Base-by-base conservation (phyloP, 2,329 filamentous ascomycete species). In the Periconia macrospinosa region DNA sequence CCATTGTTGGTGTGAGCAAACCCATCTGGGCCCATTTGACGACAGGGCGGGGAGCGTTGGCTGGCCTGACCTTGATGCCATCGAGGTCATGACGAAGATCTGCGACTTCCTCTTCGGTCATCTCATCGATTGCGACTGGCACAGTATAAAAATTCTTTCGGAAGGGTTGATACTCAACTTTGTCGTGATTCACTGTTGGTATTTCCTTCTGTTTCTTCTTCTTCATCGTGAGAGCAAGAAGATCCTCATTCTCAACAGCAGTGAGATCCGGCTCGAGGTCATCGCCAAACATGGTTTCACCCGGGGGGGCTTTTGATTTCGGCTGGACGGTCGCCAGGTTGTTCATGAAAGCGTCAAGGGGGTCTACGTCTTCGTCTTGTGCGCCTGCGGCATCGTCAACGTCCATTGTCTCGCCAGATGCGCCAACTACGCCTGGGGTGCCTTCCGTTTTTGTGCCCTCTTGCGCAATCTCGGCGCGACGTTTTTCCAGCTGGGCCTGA, bases 11-110 rank as follows among this genome's bases (percentile, higher is more conserved):
- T 30, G 91, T 85, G 15, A 92, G 91, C 47, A 97, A 82, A 45
- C 94, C 94, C 70, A 92, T 96, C 67, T 97, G 93, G 0, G 93
- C 92, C 91, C 92, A 99, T 74, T 96, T 97, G 67, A 91, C 89
- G 10, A 99, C 92, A 3, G 94, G 94, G 66, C 92, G 96, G 1
- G 94, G 94, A 5, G 95, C 87, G 65, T 96, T 86, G 61, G 91
- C 86, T 56, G 68, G 67, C 51, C 68, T 71, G 44, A 97, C 91
- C 71, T 96, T 97, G 76, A 99, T 97, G 45, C 92, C 93, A 71
- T 97, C 94, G 30, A 99, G 81, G 71, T 97, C 92, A 54, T 93
- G 78, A 45, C 94, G 86, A 50, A 99, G 75, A 60, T 90, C 89
- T 42, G 86, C 84, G 51, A 95, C 84, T 63, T 97, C 92, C 52